A percentile compares a stretch with the other conserved stretches of the same genome.
Conservation (phyloP, 305 asterid species). For the Coffea humblotiana region DNA sequence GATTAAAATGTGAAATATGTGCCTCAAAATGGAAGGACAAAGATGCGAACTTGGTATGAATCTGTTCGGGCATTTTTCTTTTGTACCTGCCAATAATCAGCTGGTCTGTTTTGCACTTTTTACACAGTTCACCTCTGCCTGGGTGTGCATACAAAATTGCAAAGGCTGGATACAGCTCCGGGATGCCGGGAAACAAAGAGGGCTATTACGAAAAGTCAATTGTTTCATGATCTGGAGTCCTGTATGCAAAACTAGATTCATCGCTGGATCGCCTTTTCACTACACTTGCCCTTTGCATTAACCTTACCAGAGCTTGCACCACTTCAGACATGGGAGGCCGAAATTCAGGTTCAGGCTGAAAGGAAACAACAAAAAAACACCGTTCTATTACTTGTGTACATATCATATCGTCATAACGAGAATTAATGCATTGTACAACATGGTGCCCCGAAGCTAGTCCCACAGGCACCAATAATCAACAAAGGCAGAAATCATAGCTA, state of each 20-base stretch:
- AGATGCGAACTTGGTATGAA: background rate
- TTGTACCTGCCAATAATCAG: background rate
- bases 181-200: conserved; percentile 1
- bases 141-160: conserved; percentile 53
- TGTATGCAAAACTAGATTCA: conserved; percentile 72
- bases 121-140: conserved; percentile 33
- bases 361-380: background rate
- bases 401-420: background rate
- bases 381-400: background rate
- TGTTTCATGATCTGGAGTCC: conserved; percentile 68
- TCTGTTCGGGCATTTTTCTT: background rate
- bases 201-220: conserved; percentile 48
- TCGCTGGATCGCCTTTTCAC: conserved; percentile 67
- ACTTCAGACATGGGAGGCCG: conserved; percentile 99
- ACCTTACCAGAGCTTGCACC: conserved; percentile 89
- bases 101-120: background rate
- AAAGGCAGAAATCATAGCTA: background rate
- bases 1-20: background rate
- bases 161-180: conserved; percentile 23
- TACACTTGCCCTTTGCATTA: conserved; percentile 88
- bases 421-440: too few relatives aligned
- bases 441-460: background rate
- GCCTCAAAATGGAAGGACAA: background rate
- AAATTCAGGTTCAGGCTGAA: conserved; percentile 96
- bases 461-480: background rate